These are phyloP conservation scores for Leccinum variicolor DNA, from an alignment of 768 basidiomycete genomes.

Conservation along the genomic window DNA sequence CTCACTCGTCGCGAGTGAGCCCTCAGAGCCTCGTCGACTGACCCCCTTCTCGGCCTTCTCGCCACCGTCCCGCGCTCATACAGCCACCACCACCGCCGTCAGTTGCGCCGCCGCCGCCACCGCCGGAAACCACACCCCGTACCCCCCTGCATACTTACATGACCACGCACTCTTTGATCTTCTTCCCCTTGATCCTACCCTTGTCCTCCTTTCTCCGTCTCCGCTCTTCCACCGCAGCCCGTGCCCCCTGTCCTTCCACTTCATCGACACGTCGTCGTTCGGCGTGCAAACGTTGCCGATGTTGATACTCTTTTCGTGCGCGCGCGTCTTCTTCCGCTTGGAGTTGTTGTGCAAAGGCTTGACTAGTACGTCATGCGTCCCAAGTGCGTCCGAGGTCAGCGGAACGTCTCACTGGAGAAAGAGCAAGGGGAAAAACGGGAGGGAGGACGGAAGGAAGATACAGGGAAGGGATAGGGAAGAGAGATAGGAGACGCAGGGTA, in stretches of 20 bases:
- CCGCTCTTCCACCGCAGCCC: neutral
- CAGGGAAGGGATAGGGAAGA: too few species aligned
- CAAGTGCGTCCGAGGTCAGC: neutral
- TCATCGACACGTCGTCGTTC: neutral
- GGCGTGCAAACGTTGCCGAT: neutral
- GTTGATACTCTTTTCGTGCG: conserved; percentile 35
- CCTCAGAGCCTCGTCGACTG: neutral
- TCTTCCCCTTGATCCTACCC: neutral
- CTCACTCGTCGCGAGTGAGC: neutral
- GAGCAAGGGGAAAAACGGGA: neutral
- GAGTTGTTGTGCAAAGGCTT: conserved; percentile 67
- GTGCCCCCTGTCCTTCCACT: neutral
- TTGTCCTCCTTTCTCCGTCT: neutral
- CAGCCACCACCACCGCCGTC: neutral
- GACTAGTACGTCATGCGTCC: conserved; percentile 37
- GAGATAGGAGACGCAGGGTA: neutral
- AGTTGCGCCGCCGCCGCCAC: neutral
- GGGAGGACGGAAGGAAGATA: neutral
- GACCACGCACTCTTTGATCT: neutral
- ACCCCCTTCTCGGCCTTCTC: neutral
- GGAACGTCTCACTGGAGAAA: neutral
- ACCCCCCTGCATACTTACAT: neutral
- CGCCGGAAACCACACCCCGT: neutral
- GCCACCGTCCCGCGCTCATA: neutral
- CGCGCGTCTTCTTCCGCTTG: conserved; percentile 77